These are phyloP conservation scores for Cyberlindnera americana DNA, from an alignment of 805 yeast genomes.

Conservation along the genomic window DNA sequence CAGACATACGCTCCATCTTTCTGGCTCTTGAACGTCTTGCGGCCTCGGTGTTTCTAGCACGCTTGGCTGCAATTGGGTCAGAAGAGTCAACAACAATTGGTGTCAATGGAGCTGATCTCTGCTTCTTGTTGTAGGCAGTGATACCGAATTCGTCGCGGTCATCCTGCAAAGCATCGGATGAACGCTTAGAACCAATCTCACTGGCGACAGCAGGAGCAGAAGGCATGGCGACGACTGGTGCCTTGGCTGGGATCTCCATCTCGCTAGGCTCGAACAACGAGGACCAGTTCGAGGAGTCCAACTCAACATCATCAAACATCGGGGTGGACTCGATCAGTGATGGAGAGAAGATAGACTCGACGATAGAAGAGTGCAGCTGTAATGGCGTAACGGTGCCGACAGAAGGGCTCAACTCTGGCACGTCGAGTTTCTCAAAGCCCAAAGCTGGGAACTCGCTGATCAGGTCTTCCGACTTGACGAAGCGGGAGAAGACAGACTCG, in stretches of 20 bases:
- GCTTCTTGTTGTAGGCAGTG: constrained; percentile 74
- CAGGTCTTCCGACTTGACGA: constrained; percentile 20
- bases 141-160: constrained; percentile 68
- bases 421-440: constrained; percentile 23
- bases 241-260: constrained; percentile 20
- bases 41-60: constrained; percentile 95
- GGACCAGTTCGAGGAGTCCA: constrained; percentile 51
- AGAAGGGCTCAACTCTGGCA: constrained; percentile 26
- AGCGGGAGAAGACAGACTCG: constrained; percentile 28
- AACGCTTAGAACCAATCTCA: constrained; percentile 21
- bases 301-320: constrained; percentile 43
- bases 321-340: constrained; percentile 54
- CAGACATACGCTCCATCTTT: constrained; percentile 82
- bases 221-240: neutral
- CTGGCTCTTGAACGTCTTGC: constrained; percentile 94
- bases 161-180: constrained; percentile 25
- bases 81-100: constrained; percentile 57
- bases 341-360: constrained; percentile 46
- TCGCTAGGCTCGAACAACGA: constrained; percentile 49
- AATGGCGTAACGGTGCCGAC: constrained; percentile 43
- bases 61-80: constrained; percentile 75
- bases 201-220: too few species aligned
- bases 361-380: constrained; percentile 59
- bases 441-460: constrained; percentile 17
- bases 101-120: constrained; percentile 63